Base-by-base conservation (phyloP, 139 green algal species). In the Chlorella sp. region DNA sequence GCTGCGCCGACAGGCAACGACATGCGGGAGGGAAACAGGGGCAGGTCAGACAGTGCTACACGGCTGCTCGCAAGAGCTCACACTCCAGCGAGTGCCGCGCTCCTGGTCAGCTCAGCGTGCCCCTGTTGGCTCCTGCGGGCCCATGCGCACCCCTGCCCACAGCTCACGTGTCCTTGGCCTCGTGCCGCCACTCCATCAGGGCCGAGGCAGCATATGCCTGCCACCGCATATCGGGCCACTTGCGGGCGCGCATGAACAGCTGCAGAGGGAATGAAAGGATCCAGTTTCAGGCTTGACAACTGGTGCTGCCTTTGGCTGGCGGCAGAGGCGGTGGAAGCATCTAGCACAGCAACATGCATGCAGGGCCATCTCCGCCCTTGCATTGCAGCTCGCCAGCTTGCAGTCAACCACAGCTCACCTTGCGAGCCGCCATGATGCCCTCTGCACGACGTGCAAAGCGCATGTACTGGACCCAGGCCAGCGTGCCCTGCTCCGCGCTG, bases 391-490 rank as follows among this genome's bases (percentile, higher is more conserved):
- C n/a, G n/a, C n/a, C n/a, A n/a, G n/a, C n/a, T n/a, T n/a, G n/a
- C n/a, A n/a, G n/a, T n/a, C n/a, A n/a, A n/a, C n/a, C n/a, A n/a
- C n/a, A 51, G 17, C 81, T 7, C 56, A 93, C 91, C 87, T 96
- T 91, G 34, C 94, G 80, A 0, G 92, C 91, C 6, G 90, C 87
- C 64, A 91, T 91, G 23, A 95, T 71, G 39, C 86, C 89, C 26
- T 96, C 90, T 6, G 89, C 85, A 0, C 96, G 84, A 36, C 93
- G 79, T 44, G 92, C 78, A 81, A 96, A 97, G 60, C 93, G 89
- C 92, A 98, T 96, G 89, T 97, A 97, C 88, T 97, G 94, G 18
- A 95, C 85, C 94, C 94, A 98, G 20, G 89, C 85, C 62, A 97
- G 90, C 39, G 93, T 92, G 17, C 87, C 86, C 81, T 92, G 76